These are phyloP conservation scores for Wolfiporia cocos DNA, from an alignment of 1,284 basidiomycete genomes.

Conservation along the genomic window DNA sequence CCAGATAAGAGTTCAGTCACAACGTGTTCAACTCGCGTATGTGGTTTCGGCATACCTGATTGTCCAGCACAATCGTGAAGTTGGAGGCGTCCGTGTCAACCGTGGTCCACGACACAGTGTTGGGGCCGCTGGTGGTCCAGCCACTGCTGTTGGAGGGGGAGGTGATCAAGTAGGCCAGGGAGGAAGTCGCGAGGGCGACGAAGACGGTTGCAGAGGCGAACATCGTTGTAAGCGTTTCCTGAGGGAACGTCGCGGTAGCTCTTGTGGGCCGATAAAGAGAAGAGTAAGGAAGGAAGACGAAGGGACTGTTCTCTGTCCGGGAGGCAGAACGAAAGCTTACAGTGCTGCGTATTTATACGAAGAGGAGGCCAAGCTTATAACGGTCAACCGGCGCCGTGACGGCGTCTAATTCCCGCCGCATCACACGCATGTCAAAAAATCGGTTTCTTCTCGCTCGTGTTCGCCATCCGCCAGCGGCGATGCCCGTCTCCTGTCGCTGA, in stretches of 20 bases:
- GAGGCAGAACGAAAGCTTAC: background rate
- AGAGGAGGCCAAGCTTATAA: no score
- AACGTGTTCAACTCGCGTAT: no score
- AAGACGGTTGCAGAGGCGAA: conserved; percentile 36
- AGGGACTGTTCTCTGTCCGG: conserved; percentile 1
- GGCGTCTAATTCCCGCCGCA: background rate
- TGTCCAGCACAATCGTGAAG: conserved; percentile 66
- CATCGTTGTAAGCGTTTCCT: conserved; percentile 31
- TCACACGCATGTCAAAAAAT: background rate
- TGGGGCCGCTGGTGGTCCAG: conserved; percentile 56
- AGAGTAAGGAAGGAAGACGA: conserved; percentile 1
- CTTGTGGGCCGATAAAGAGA: background rate
- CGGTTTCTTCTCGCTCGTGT: no score
- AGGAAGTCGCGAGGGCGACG: conserved; percentile 48
- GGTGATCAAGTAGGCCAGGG: conserved; percentile 55
- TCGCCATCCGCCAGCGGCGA: no score
- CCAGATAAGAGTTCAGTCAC: no score
- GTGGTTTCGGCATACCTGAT: conserved; percentile 52
- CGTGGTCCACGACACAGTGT: conserved; percentile 57
- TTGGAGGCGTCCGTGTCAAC: conserved; percentile 59
- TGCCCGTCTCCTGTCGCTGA: no score
- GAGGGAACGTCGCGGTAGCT: background rate
- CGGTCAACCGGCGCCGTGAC: conserved; percentile 1
- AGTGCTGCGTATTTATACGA: no score
- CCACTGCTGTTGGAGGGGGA: conserved; percentile 40